These are phyloP conservation scores for Harrya chromipes DNA, from an alignment of 768 basidiomycete genomes.

Conservation along the genomic window DNA sequence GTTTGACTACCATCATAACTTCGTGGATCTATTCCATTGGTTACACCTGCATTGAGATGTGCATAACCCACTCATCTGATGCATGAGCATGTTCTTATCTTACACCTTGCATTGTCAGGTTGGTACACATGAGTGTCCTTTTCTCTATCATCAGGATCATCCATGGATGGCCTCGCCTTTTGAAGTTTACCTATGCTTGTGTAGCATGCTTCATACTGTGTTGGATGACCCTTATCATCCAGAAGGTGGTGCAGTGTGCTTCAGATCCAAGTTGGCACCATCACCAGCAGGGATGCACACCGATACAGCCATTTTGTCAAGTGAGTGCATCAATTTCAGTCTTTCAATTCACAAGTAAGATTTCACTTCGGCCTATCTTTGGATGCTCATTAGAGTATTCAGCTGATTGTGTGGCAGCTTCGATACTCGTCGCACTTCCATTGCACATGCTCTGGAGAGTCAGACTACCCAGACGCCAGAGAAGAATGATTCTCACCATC, in stretches of 20 bases:
- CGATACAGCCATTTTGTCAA: neutral
- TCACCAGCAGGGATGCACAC: neutral
- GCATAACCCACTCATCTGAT: neutral
- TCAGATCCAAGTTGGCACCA: neutral
- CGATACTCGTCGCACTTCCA: conserved; percentile 7
- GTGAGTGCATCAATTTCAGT: neutral
- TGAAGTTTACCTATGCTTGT: neutral
- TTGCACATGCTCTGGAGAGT: conserved; percentile 21
- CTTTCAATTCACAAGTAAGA: neutral
- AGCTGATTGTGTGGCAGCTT: conserved; percentile 8
- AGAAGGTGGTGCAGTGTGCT: conserved; percentile 1
- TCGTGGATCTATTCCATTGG: conserved; percentile 2
- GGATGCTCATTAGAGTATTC: neutral
- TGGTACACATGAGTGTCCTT: conserved; percentile 7
- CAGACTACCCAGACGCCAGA: conserved; percentile 14
- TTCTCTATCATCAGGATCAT: conserved; percentile 13
- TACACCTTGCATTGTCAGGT: neutral
- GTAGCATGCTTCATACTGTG: neutral
- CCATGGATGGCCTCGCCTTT: neutral
- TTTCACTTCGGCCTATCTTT: too few relatives aligned
- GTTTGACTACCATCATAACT: neutral
- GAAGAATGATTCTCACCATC: conserved; percentile 21
- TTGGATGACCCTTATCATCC: neutral
- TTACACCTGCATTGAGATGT: conserved; percentile 3
- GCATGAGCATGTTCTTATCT: neutral